Percentiles rank a stretch among this genome's conserved stretches.
These are phyloP conservation scores for Calamus simplicifolius DNA, from an alignment of 176 grass and related monocot genomes.

Conservation along the genomic window DNA sequence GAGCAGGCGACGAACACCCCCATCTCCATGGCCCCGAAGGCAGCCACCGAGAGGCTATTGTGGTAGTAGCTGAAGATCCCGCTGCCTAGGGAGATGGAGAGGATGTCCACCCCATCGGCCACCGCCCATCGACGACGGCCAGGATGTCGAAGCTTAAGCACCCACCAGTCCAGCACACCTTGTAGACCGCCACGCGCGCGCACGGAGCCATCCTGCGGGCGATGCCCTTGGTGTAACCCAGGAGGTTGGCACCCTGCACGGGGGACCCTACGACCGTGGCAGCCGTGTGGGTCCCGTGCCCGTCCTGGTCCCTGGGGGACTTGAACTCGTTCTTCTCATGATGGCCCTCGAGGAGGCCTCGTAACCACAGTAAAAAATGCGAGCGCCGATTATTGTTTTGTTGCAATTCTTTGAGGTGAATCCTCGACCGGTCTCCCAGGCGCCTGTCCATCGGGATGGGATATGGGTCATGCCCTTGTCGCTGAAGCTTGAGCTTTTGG, in stretches of 20 bases:
- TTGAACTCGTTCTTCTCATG: slow-evolving; percentile 78
- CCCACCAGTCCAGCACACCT: slow-evolving; percentile 56
- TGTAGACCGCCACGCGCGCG: slow-evolving; percentile 70
- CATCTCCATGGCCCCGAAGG: slow-evolving; percentile 96
- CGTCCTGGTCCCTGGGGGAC: slow-evolving; percentile 92
- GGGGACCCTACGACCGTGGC: slow-evolving; percentile 60
- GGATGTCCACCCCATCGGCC: slow-evolving; percentile 57
- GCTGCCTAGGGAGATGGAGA: slow-evolving; percentile 70
- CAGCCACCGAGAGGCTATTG: slow-evolving; percentile 79
- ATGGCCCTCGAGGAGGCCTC: slow-evolving; percentile 86
- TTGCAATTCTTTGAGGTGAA: slow-evolving; percentile 2
- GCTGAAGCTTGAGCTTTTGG: background rate
- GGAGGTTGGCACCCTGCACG: slow-evolving; percentile 31
- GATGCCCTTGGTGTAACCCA: slow-evolving; percentile 45
- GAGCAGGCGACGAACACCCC: slow-evolving; percentile 97
- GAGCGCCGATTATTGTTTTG: background rate
- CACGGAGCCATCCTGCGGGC: slow-evolving; percentile 66
- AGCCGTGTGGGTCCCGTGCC: slow-evolving; percentile 89
- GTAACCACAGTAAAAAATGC: slow-evolving; percentile 80
- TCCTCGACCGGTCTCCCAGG: background rate
- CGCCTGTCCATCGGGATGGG: background rate
- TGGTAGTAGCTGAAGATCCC: slow-evolving; percentile 57
- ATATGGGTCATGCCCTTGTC: background rate
- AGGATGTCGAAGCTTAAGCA: slow-evolving; percentile 80
- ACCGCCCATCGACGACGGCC: slow-evolving; percentile 65